Evolutionary conservation across 129 eudicot genomes (phyloP), one percentile per base, ranked within the genome.

Genomic region (Flaveria linearis): DNA sequence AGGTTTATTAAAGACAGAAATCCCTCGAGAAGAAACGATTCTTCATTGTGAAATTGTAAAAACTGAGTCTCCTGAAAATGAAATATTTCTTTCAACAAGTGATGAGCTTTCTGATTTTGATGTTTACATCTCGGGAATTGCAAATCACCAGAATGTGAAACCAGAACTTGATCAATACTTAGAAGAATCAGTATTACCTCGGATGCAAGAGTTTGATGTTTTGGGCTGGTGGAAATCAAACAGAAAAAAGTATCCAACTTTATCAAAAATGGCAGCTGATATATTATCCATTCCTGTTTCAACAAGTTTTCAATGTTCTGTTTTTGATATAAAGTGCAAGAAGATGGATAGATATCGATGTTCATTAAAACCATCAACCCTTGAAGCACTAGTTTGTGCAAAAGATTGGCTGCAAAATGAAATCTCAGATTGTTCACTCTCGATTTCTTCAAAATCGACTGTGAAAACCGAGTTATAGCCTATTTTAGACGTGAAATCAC

Each of bases 191-290:
- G 81, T 84, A 42, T 56, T 84, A 68, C 96, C 92, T 2, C 83
- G 90, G 7, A 74, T 47, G 46, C 87, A 88, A 74, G 97, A 86
- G 9, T 86, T 95, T 39, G 90, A 95, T 69, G 87, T 91, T 60
- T 76, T 95, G 80, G 94, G 91, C 15, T 95, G 99, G 99, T 95
- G 99, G 99, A 87, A 84, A 72, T 28, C 71, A 61, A 89, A 89
- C 69, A 52, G 81, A 39, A 68, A 72, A 46, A 87, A 69, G 76
- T 95, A 89, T 76, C 97, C 97, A 10, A 87, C 85, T 68, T 84
- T 94, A 2, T 87, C 96, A 15, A 91, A 81, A 67, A 83, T 95
- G 93, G 99, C 99, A 0, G 81, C 81, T 11, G 99, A 91, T 69
- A 73, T 95, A 14, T 76, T 95, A 75, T 89, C 85, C 20, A 83